Conservation (phyloP, 495 filamentous ascomycete species). For the Hypoxylon trugodes region DNA sequence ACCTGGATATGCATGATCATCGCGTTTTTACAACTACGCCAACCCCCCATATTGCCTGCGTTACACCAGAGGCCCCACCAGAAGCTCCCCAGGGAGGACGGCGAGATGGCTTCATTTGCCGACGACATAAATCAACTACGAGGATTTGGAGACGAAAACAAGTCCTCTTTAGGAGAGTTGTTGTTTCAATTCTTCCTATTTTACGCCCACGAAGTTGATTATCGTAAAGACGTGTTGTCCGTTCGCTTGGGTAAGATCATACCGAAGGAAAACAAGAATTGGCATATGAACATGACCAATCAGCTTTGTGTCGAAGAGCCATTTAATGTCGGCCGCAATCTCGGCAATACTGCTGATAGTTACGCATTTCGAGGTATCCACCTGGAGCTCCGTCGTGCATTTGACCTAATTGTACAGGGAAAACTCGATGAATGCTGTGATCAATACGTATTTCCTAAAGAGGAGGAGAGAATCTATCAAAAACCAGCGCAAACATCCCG, state of each 20-base stretch:
- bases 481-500: slow-evolving; percentile 66
- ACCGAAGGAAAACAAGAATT: slow-evolving; percentile 86
- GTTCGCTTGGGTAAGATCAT: slow-evolving; percentile 84
- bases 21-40: slow-evolving; percentile 90
- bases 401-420: slow-evolving; percentile 76
- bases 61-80: slow-evolving; percentile 80
- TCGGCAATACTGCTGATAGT: slow-evolving; percentile 96
- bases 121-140: slow-evolving; percentile 79
- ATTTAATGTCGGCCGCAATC: slow-evolving; percentile 91
- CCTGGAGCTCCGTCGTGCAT: slow-evolving; percentile 86
- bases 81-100: slow-evolving; percentile 65
- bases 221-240: slow-evolving; percentile 83
- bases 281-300: slow-evolving; percentile 80
- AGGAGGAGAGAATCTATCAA: slow-evolving; percentile 81
- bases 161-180: slow-evolving; percentile 80
- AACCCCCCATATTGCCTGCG: slow-evolving; percentile 86
- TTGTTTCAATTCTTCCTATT: slow-evolving; percentile 94
- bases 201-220: slow-evolving; percentile 93
- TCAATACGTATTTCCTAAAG: slow-evolving; percentile 82
- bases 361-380: slow-evolving; percentile 91
- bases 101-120: slow-evolving; percentile 76
- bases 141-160: slow-evolving; percentile 81
- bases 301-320: slow-evolving; percentile 95
- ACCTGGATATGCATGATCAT: slow-evolving; percentile 99
- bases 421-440: slow-evolving; percentile 83